phyloP scores from a whole-genome alignment of 2,329 filamentous ascomycete genomes.

The Clonostachys rosea region DNA sequence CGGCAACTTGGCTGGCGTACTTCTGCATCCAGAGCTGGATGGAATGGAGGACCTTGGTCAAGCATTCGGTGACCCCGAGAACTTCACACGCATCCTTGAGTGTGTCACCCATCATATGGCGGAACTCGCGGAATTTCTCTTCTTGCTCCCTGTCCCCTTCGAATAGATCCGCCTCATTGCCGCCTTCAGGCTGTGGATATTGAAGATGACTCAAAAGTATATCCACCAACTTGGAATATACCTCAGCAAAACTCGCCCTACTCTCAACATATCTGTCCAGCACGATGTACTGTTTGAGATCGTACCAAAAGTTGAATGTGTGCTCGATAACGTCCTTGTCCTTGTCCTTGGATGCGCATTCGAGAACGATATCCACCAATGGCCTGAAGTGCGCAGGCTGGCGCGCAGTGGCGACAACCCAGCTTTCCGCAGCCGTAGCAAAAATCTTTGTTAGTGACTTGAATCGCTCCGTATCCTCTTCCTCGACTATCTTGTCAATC shows the following conservation, averaged over 20 bases:
- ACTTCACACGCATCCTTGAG: constrained; percentile 97
- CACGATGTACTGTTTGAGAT: constrained; percentile 93
- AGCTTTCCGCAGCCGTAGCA: constrained; percentile 87
- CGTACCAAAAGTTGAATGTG: constrained; percentile 98
- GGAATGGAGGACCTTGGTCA: constrained; percentile 80
- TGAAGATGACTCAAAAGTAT: constrained; percentile 88
- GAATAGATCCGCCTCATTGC: constrained; percentile 79
- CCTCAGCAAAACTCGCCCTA: constrained; percentile 68
- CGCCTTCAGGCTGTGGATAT: constrained; percentile 72
- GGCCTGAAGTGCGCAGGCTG: constrained; percentile 76
- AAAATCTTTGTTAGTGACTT: constrained; percentile 89
- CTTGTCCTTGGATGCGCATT: constrained; percentile 82
- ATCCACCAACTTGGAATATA: constrained; percentile 88
- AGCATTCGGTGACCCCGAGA: constrained; percentile 86
- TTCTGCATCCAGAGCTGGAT: constrained; percentile 87
- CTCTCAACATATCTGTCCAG: constrained; percentile 85
- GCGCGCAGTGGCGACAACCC: constrained; percentile 87
- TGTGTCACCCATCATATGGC: constrained; percentile 96
- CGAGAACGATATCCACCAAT: constrained; percentile 86
- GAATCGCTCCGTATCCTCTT: constrained; percentile 81
- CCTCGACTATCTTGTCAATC: constrained; percentile 68
- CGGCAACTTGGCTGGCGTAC: constrained; percentile 71
- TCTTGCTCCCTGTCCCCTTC: constrained; percentile 94
- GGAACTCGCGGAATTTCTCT: constrained; percentile 94
- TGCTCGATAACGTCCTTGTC: constrained; percentile 89